Base-by-base conservation (phyloP, 225 moss, liverwort and hornwort species). In the Straminergon stramineum region DNA sequence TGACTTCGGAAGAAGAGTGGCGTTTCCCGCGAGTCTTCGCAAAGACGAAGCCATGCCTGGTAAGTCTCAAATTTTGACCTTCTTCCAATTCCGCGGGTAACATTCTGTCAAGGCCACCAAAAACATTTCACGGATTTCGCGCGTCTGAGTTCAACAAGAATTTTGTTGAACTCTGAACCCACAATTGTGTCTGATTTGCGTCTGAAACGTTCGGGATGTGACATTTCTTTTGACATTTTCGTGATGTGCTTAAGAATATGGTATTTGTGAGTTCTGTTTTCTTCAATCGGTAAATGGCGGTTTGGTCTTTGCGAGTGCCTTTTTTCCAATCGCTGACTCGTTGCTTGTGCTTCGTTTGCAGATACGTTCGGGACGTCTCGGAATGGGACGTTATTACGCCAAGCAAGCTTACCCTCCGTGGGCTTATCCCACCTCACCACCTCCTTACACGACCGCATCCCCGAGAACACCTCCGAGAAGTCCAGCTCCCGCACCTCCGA, bases 401-500 rank as follows among this genome's bases (percentile, higher is more conserved):
- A 94, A 63, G 60, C 88, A 6, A 93, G 93, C 85, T 83, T 90
- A 66, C 92, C 93, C 2, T 83, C 93, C 5, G 89, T 62, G 34
- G 89, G 87, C 13, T 58, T 94, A 20, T 87, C 90, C 15, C 90
- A 91, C 51, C 86, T 88, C 11, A 88, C 79, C 70, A 45, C 64
- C 37, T 48, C 91, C 10, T 32, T 90, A 81, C 91, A 93, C 66
- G 94, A 93, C 64, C 86, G 91, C 69, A 60, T 87, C 62, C 89
- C 88, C 5, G 93, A 92, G 77, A 93, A 91, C 81, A 83, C 79
- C 11, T 88, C 88, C 5, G 94, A 94, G 63, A 93, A 93, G 90
- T 91, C 90, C 76, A 92, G 90, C 82, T 93, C 93, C 13, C 71
- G 92, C 31, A 94, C 85, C 22, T 93, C 94, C 3, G 94, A 94